A percentile compares a stretch with the other conserved stretches of the same genome.
Evolutionary conservation across 108 stramenopile species (phyloP).

Genomic region (Nannochloropsis gaditana): DNA sequence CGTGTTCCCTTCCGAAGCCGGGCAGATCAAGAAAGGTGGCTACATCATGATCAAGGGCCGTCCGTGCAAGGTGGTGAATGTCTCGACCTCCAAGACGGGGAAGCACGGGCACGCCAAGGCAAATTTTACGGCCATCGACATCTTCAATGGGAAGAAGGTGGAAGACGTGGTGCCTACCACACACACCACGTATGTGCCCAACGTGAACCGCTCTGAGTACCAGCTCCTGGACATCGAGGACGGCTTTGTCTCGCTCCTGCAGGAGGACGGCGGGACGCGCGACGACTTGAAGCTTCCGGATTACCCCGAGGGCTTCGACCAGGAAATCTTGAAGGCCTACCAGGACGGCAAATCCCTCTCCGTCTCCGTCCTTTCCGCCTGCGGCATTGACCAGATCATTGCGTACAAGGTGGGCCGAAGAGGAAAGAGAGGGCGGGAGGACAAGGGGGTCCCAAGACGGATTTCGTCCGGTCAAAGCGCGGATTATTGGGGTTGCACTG

Average conservation of each 20-base stretch:
- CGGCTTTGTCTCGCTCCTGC: constrained; percentile 69
- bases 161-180: constrained; percentile 98
- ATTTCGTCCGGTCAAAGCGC: not conserved
- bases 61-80: constrained; percentile 96
- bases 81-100: constrained; percentile 99
- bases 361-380: constrained; percentile 54
- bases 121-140: constrained; percentile 92
- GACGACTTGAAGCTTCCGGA: constrained; percentile 91
- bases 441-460: not conserved
- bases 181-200: constrained; percentile 92
- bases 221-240: constrained; percentile 96
- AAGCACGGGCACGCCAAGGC: constrained; percentile 99
- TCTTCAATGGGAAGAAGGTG: constrained; percentile 99
- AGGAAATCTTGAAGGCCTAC: constrained; percentile 89
- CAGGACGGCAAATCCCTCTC: constrained; percentile 63
- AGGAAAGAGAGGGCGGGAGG: not conserved
- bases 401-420: constrained; percentile 36
- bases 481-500: too few relatives aligned
- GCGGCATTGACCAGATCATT: constrained; percentile 58
- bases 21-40: constrained; percentile 58
- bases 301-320: constrained; percentile 75
- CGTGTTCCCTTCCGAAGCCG: constrained; percentile 54
- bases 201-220: constrained; percentile 89
- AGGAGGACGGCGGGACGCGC: constrained; percentile 91
- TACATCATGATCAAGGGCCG: constrained; percentile 76